Conservation (phyloP, 2,329 filamentous ascomycete genomes). For the Fusarium napiforme region DNA sequence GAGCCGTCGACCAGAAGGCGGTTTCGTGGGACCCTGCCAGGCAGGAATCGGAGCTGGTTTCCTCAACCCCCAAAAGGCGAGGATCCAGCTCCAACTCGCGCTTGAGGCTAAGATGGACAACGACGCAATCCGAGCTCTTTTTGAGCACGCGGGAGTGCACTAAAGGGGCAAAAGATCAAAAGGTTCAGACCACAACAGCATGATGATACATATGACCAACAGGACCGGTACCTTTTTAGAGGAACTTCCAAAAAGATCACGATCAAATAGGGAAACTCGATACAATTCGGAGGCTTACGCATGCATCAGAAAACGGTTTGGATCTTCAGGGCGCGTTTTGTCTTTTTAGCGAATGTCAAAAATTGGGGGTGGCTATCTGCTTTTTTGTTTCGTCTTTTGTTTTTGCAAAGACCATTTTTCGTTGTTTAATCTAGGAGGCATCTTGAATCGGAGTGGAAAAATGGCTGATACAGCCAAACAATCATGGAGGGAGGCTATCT, state of each 20-base stretch:
- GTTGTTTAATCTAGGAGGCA: slow-evolving; percentile 9
- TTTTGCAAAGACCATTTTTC: slow-evolving; percentile 13
- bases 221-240: slow-evolving; percentile 20
- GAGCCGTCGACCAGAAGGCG: slow-evolving; percentile 62
- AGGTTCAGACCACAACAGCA: slow-evolving; percentile 13
- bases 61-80: slow-evolving; percentile 66
- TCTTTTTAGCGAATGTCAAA: slow-evolving; percentile 28
- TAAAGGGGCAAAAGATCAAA: slow-evolving; percentile 26
- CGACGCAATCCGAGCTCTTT: slow-evolving; percentile 44
- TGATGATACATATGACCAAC: slow-evolving; percentile 15
- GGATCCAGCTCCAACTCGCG: slow-evolving; percentile 61
- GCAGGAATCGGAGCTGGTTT: slow-evolving; percentile 60
- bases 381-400: slow-evolving; percentile 3
- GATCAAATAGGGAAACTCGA: slow-evolving; percentile 10
- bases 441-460: slow-evolving; percentile 12
- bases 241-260: slow-evolving; percentile 9
- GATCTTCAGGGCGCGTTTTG: slow-evolving; percentile 34
- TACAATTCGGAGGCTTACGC: slow-evolving; percentile 18
- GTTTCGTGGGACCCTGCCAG: slow-evolving; percentile 58
- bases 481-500: slow-evolving; percentile 21
- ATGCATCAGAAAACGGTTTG: slow-evolving; percentile 28
- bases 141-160: slow-evolving; percentile 45
- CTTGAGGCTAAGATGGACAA: slow-evolving; percentile 45
- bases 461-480: slow-evolving; percentile 17
- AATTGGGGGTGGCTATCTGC: slow-evolving; percentile 35